These are phyloP conservation scores for Phytophthora uliginosa DNA, from an alignment of 352 stramenopile species.

Conservation along the genomic window DNA sequence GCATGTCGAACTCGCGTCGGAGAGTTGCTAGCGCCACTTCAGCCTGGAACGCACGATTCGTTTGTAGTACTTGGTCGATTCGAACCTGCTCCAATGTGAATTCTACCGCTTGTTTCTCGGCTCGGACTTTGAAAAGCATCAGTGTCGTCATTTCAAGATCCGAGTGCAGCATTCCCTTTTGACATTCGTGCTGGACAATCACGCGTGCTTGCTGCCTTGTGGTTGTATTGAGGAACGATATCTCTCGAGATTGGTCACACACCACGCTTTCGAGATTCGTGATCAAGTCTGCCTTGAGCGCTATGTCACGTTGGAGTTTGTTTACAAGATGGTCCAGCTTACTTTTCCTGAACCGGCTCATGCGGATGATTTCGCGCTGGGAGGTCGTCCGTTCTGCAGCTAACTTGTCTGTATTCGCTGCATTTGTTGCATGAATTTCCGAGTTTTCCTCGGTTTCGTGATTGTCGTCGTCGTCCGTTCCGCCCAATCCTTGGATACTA, in stretches of 20 bases:
- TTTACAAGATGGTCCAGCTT: conserved; percentile 73
- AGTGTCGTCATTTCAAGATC: conserved; percentile 57
- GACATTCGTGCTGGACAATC: conserved; percentile 52
- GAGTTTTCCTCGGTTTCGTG: background rate
- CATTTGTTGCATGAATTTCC: conserved; percentile 7
- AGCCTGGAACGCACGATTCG: conserved; percentile 54
- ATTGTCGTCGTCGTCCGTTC: conserved; percentile 15
- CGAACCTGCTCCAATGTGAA: conserved; percentile 44
- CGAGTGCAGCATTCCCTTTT: conserved; percentile 58
- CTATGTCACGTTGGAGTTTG: conserved; percentile 66
- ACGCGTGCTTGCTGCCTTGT: conserved; percentile 55
- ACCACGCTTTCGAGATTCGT: conserved; percentile 62
- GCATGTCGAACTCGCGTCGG: conserved; percentile 60
- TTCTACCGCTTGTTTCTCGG: conserved; percentile 28
- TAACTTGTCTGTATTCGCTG: conserved; percentile 4
- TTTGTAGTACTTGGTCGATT: conserved; percentile 57
- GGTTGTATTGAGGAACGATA: conserved; percentile 48
- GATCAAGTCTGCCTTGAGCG: conserved; percentile 56
- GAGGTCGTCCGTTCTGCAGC: background rate
- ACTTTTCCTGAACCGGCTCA: conserved; percentile 76
- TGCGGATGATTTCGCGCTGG: conserved; percentile 49
- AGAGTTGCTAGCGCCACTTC: conserved; percentile 51
- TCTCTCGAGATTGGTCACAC: conserved; percentile 62
- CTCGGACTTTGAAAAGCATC: conserved; percentile 30
- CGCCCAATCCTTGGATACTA: conserved; percentile 7